Conservation (phyloP, 2,329 filamentous ascomycete genomes). For the Ophiostoma populinum region DNA sequence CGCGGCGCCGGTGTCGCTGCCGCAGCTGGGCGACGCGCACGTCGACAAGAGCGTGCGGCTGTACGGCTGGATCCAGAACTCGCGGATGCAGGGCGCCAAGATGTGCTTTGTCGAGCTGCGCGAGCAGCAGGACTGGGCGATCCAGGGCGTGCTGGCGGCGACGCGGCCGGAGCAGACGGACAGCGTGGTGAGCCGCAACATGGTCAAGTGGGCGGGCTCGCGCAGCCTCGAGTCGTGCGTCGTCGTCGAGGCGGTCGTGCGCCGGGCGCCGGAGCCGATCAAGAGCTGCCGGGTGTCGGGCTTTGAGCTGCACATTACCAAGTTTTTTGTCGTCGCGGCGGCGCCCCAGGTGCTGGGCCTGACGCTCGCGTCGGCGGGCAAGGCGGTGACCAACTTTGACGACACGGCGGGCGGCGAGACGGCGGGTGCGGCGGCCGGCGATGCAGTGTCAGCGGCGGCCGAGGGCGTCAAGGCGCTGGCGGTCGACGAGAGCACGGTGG, state of each 20-base stretch:
- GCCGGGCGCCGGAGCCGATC: slow-evolving; percentile 71
- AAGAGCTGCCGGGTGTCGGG: slow-evolving; percentile 69
- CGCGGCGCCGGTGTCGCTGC: slow-evolving; percentile 41
- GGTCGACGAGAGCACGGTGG: slow-evolving; percentile 22
- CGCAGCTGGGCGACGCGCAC: slow-evolving; percentile 44
- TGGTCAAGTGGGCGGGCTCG: slow-evolving; percentile 79
- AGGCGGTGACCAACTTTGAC: slow-evolving; percentile 38
- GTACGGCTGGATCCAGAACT: slow-evolving; percentile 72
- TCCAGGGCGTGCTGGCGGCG: slow-evolving; percentile 64
- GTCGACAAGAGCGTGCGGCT: slow-evolving; percentile 57
- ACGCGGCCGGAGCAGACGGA: slow-evolving; percentile 29
- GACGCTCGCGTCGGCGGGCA: slow-evolving; percentile 37
- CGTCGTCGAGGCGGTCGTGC: slow-evolving; percentile 60
- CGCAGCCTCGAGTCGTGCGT: slow-evolving; percentile 71
- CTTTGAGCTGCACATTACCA: slow-evolving; percentile 76
- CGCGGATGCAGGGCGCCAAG: slow-evolving; percentile 75
- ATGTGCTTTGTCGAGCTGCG: slow-evolving; percentile 80
- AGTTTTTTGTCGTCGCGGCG: slow-evolving; percentile 60
- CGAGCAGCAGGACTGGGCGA: slow-evolving; percentile 54
- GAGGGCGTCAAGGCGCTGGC: slow-evolving; percentile 18
- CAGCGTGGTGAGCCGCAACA: slow-evolving; percentile 54
- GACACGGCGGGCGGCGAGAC: slow-evolving; percentile 26
- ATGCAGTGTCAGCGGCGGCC: slow-evolving; percentile 18
- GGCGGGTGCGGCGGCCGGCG: slow-evolving; percentile 24
- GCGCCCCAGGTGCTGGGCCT: slow-evolving; percentile 40